Conservation (phyloP, 331 rosid species). For the Erythrophleum ivorense region DNA sequence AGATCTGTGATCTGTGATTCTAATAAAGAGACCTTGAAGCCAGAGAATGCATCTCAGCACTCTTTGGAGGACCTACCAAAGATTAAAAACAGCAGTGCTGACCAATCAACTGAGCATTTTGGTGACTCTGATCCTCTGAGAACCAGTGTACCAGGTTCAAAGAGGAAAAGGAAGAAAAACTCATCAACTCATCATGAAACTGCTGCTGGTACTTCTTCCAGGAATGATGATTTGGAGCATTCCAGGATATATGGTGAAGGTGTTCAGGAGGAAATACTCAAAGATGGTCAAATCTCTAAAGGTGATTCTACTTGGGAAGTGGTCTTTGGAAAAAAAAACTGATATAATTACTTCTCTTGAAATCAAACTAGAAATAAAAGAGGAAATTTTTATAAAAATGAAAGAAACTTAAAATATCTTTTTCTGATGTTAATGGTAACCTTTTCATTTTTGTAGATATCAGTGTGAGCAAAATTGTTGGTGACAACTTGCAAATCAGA, state of each 20-base stretch:
- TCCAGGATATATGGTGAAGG: conserved; percentile 38
- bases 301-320: conserved; percentile 39
- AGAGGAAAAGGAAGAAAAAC: conserved; percentile 47
- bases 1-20: conserved; percentile 39
- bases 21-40: conserved; percentile 36
- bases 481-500: conserved; percentile 44
- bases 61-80: conserved; percentile 43
- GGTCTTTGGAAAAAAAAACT: conserved; percentile 5
- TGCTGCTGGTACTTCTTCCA: conserved; percentile 47
- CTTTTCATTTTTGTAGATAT: conserved; percentile 42
- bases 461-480: conserved; percentile 34
- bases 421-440: conserved; percentile 38
- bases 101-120: conserved; percentile 40
- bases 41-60: conserved; percentile 45
- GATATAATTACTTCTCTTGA: conserved; percentile 1
- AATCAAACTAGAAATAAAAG: conserved; percentile 19
- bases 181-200: conserved; percentile 39
- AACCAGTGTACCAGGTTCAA: conserved; percentile 39
- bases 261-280: conserved; percentile 43
- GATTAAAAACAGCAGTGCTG: conserved; percentile 41
- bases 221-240: conserved; percentile 45
- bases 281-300: conserved; percentile 36
- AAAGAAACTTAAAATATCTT: neutral
- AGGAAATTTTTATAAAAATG: neutral
- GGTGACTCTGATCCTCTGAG: conserved; percentile 35